These are phyloP conservation scores for Fagopyrum esculentum DNA, from an alignment of 148 eudicot species.

Conservation along the genomic window DNA sequence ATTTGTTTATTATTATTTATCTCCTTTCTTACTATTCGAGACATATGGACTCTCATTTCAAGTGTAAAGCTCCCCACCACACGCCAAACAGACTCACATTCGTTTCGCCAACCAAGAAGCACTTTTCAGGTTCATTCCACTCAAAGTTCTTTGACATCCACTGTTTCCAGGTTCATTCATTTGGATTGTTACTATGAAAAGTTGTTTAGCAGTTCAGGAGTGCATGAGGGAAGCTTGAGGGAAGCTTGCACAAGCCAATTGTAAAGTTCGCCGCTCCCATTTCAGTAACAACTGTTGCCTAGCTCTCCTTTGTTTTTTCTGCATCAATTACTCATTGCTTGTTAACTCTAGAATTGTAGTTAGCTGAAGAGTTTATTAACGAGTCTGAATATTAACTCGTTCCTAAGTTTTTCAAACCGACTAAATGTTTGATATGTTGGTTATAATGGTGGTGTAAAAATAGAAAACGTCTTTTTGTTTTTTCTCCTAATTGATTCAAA, in stretches of 20 bases:
- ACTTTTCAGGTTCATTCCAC: too few relatives aligned
- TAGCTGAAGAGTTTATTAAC: neutral
- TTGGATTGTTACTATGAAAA: too few relatives aligned
- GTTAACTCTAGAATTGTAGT: neutral
- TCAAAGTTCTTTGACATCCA: too few relatives aligned
- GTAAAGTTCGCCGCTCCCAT: constrained; percentile 96
- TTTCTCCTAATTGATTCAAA: neutral
- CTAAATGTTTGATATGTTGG: neutral
- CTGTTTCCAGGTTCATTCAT: too few relatives aligned
- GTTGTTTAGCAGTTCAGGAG: constrained; percentile 93
- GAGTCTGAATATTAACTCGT: neutral
- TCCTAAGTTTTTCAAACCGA: neutral
- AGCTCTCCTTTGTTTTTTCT: neutral
- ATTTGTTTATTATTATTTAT: too few relatives aligned
- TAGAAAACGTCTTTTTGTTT: neutral
- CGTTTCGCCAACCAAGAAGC: too few relatives aligned
- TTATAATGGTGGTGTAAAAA: neutral
- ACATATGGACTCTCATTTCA: too few relatives aligned
- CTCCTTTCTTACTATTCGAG: too few relatives aligned
- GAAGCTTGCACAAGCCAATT: constrained; percentile 60
- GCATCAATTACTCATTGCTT: neutral
- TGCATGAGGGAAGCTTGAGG: too few relatives aligned
- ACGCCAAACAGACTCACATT: too few relatives aligned
- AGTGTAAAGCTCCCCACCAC: too few relatives aligned
- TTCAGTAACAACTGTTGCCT: constrained; percentile 50